Percentiles rank a stretch among this genome's conserved stretches.
These are phyloP conservation scores for Abelmoschus esculentus DNA, from an alignment of 345 rosid genomes.

Conservation along the genomic window DNA sequence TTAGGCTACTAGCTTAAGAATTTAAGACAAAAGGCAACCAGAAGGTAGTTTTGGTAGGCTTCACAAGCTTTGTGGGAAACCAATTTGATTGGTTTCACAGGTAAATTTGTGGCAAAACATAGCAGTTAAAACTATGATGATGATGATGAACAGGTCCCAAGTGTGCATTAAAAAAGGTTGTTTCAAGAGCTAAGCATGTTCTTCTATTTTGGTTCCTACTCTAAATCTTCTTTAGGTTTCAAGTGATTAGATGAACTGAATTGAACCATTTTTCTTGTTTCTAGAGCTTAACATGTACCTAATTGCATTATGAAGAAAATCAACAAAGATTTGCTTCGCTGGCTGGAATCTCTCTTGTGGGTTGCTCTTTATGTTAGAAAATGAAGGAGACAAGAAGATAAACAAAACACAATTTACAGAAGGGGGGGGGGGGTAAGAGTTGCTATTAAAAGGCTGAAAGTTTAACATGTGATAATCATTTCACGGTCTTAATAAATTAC, in stretches of 20 bases:
- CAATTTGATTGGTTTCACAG: too few relatives aligned
- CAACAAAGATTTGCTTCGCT: conserved; percentile 13
- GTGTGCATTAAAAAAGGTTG: not conserved
- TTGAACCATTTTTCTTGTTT: not conserved
- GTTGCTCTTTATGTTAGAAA: conserved; percentile 10
- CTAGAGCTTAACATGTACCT: not conserved
- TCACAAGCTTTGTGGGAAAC: conserved; percentile 8
- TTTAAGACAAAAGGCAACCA: not conserved
- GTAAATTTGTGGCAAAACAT: not conserved
- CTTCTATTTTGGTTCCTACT: not conserved
- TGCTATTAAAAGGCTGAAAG: not conserved
- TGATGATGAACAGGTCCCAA: not conserved
- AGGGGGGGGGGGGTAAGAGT: not conserved
- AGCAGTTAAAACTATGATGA: not conserved
- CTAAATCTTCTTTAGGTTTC: not conserved
- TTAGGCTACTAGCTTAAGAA: conserved; percentile 6
- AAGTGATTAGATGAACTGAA: conserved; percentile 16
- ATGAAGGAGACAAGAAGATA: not conserved
- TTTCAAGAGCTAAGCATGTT: conserved; percentile 11
- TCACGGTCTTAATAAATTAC: not conserved
- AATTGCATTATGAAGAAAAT: conserved; percentile 6
- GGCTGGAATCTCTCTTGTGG: conserved; percentile 20
- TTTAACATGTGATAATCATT: conserved; percentile 21
- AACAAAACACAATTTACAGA: not conserved
- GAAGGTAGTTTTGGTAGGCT: too few relatives aligned